Percentiles rank a stretch among this genome's conserved stretches.
These are phyloP conservation scores for Scleromitrula shiraiana DNA, from an alignment of 2,329 filamentous ascomycete species.

Conservation along the genomic window DNA sequence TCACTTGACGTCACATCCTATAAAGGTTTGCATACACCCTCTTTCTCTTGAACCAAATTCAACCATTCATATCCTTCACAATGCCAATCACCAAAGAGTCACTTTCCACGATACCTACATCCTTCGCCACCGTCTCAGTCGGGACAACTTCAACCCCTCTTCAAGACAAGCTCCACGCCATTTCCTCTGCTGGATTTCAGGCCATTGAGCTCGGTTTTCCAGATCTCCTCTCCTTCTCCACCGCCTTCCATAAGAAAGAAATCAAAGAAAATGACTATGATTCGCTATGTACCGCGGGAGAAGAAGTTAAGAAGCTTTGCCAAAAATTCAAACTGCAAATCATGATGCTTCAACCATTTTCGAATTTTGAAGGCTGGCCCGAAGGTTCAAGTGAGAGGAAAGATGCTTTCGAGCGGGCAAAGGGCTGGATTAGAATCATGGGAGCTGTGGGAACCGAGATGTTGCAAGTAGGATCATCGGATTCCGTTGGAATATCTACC, in stretches of 20 bases:
- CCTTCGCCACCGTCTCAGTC: conserved; percentile 50
- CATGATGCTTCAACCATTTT: conserved; percentile 68
- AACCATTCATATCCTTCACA: neutral
- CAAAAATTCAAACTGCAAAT: conserved; percentile 48
- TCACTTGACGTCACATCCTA: neutral
- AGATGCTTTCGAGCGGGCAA: conserved; percentile 54
- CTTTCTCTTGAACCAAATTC: no score
- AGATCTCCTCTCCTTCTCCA: conserved; percentile 58
- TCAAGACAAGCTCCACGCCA: conserved; percentile 51
- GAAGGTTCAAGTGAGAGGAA: conserved; percentile 47
- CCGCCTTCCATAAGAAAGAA: conserved; percentile 39
- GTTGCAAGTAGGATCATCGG: conserved; percentile 46
- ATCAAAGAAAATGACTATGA: conserved; percentile 52
- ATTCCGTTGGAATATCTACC: neutral
- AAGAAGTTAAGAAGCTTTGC: conserved; percentile 46
- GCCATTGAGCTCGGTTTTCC: conserved; percentile 70
- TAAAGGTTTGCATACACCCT: no score
- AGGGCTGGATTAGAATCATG: conserved; percentile 65
- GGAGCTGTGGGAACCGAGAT: conserved; percentile 59
- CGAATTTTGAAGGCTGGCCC: conserved; percentile 70
- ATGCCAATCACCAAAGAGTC: conserved; percentile 11
- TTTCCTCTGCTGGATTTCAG: conserved; percentile 56
- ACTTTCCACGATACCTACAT: conserved; percentile 35
- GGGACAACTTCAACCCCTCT: conserved; percentile 43
- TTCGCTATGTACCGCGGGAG: conserved; percentile 45